A percentile compares a stretch with the other conserved stretches of the same genome.
Conservation (phyloP, 345 rosid genomes). For the Eucalyptus rudis region DNA sequence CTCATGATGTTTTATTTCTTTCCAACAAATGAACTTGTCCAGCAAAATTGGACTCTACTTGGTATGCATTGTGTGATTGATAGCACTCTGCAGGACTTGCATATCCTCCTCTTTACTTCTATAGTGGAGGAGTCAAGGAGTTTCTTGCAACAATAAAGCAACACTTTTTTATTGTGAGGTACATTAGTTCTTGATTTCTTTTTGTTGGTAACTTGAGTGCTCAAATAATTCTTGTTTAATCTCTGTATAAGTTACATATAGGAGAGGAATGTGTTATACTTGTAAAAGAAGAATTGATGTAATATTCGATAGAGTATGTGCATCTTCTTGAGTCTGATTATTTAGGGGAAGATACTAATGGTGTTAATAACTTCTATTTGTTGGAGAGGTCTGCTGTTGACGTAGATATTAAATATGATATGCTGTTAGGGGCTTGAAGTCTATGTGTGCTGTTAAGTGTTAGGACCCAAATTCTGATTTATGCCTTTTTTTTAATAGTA, state of each 20-base stretch:
- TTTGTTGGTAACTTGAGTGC: not conserved
- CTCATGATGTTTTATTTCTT: not conserved
- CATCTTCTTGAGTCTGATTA: not conserved
- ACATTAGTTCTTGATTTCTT: not conserved
- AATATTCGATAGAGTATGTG: not conserved
- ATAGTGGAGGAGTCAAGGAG: constrained; percentile 88
- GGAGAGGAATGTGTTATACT: not conserved
- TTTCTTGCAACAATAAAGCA: constrained; percentile 82
- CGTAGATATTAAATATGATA: not conserved
- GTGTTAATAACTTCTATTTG: not conserved
- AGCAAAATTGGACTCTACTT: not conserved
- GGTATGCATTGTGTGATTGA: not conserved
- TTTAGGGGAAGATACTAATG: not conserved
- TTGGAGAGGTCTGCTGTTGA: not conserved
- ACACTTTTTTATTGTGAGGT: constrained; percentile 83
- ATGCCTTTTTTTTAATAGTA: too few species aligned
- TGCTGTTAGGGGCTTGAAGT: not conserved
- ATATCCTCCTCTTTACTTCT: constrained; percentile 85
- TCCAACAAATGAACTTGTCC: not conserved
- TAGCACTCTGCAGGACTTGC: constrained; percentile 64
- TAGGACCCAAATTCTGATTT: too few species aligned
- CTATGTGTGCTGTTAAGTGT: not conserved
- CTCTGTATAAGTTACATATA: not conserved
- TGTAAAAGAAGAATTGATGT: not conserved
- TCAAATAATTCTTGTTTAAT: not conserved